Base-by-base conservation (phyloP, 192 early-diverging fungal genomes). In the Rhizophagus clarus region DNA sequence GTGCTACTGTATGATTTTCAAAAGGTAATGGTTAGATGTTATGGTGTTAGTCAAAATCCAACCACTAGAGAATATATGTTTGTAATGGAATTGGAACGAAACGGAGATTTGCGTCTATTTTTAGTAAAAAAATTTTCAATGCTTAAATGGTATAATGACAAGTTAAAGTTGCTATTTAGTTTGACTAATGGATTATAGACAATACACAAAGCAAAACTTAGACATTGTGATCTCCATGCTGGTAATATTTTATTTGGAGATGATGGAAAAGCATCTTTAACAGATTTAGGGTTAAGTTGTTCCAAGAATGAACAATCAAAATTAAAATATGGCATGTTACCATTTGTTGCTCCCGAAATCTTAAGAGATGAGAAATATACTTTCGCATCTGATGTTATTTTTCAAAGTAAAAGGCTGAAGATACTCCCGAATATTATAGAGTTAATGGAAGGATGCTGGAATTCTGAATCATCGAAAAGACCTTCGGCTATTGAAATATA, bases 151-250 rank as follows among this genome's bases (percentile, higher is more conserved):
- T 20, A 32, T 68, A 12, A 20, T 4, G 63, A 82, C 37, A 83
- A 81, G 61, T 72, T 86, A 56, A 56, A 81, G 24, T 79, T 86
- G 24, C 79, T 83, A 2, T 37, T 69, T 10, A 80, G 78, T 31
- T 80, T 86, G 3, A 79, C 82, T 6, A 79, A 81, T 24, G 83
- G 85, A 28, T 81, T 86, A 69, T 77, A 63, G 64, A 81, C 82
- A 40, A 86, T 86, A 80, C 85, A 86, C 24, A 56, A 81, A 34
- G 79, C 82, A 68, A 80, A 79, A 32, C 82, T 86, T 66, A 75
- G 81, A 26, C 83, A 84, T 63, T 79, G 81, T 45, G 79, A 86
- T 49, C 77, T 86, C 20, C 76, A 77, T 67, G 8, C 63, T 10
- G 76, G 76, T 28, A 77, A 77, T 77, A 12, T 77, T 24, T 68